Evolutionary conservation across 1,139 yeast genomes (phyloP).

Genomic region (Candida tetrigidarum): DNA sequence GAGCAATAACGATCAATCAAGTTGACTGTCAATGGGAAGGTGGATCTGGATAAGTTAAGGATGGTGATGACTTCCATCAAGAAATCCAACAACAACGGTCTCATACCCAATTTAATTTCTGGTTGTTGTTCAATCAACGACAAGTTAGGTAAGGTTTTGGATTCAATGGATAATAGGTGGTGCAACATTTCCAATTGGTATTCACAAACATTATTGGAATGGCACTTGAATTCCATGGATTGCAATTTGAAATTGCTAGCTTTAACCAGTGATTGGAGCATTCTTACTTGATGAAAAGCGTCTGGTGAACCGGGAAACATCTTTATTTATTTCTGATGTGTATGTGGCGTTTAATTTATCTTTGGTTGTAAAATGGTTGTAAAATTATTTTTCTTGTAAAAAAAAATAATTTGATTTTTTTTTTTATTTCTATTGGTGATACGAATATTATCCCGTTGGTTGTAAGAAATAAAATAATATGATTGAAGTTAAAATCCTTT

Average conservation of each 20-base stretch:
- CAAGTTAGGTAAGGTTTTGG: conserved; percentile 38
- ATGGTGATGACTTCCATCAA: conserved; percentile 57
- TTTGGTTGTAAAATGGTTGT: conserved; percentile 2
- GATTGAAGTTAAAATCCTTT: background rate
- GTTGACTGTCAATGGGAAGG: conserved; percentile 59
- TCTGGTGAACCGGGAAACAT: conserved; percentile 33
- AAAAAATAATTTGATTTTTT: background rate
- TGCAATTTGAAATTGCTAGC: conserved; percentile 39
- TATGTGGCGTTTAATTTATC: background rate
- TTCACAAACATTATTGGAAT: conserved; percentile 39
- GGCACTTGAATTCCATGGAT: conserved; percentile 47
- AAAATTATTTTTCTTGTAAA: background rate
- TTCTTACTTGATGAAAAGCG: conserved; percentile 40
- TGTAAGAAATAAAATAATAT: background rate
- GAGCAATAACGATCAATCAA: conserved; percentile 57
- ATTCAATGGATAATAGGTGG: conserved; percentile 41
- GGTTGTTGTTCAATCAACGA: conserved; percentile 54
- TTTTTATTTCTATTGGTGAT: background rate
- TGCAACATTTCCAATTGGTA: conserved; percentile 46
- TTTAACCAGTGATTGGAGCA: conserved; percentile 35
- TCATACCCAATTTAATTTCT: conserved; percentile 52
- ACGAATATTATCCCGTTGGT: background rate
- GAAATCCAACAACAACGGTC: conserved; percentile 55
- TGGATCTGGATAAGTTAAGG: conserved; percentile 50
- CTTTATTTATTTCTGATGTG: background rate